Conservation (phyloP, 768 basidiomycete species). For the Lanmaoa pseudosensibilis region DNA sequence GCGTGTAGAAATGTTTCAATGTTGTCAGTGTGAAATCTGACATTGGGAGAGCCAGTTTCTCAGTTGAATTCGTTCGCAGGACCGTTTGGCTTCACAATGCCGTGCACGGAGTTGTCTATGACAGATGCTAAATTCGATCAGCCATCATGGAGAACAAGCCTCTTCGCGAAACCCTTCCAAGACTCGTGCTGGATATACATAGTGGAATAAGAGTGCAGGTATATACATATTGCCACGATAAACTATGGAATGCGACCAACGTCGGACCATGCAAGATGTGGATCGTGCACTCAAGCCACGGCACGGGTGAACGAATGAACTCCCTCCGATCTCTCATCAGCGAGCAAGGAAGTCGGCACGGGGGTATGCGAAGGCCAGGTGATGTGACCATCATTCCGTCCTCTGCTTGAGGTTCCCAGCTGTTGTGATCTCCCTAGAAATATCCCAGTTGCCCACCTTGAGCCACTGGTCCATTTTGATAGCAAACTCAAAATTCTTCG, state of each 20-base stretch:
- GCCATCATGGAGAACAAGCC: no score
- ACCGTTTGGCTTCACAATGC: background rate
- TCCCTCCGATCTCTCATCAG: background rate
- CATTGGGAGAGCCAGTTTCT: no score
- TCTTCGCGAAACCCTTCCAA: no score
- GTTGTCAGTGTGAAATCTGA: no score
- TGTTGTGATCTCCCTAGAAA: constrained; percentile 15
- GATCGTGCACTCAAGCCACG: background rate
- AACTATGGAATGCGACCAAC: background rate
- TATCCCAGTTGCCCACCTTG: constrained; percentile 76
- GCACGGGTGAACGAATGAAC: background rate
- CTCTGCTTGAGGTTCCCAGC: constrained; percentile 36
- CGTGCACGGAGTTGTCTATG: no score
- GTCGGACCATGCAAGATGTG: background rate
- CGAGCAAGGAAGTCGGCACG: background rate
- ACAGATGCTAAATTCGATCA: no score
- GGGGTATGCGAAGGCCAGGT: no score
- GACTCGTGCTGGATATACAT: constrained; percentile 1
- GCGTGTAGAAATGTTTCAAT: no score
- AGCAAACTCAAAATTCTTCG: constrained; percentile 73
- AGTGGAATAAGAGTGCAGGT: constrained; percentile 12
- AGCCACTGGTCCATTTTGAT: constrained; percentile 76
- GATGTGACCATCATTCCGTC: constrained; percentile 23
- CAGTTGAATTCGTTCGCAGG: no score
- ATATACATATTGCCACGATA: constrained; percentile 13